Percentiles rank a stretch among this genome's conserved stretches.
Evolutionary conservation across 805 yeast species (phyloP).

Genomic region (Saccharomycopsis sp.): DNA sequence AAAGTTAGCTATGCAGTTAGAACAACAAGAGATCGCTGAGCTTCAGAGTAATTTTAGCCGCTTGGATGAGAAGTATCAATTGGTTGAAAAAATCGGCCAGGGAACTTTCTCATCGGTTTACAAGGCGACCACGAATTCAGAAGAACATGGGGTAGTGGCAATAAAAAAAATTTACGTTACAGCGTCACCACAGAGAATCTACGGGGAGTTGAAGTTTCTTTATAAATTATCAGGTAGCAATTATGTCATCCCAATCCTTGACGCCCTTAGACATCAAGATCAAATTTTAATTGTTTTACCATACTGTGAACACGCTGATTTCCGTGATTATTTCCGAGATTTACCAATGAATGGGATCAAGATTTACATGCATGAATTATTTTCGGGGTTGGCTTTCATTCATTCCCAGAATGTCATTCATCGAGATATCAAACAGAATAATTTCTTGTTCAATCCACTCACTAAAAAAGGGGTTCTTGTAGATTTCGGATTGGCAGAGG

Average conservation of each 20-base stretch:
- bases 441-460: slow-evolving; percentile 54
- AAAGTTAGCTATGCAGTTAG: background rate
- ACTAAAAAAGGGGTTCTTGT: slow-evolving; percentile 73
- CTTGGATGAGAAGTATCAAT: slow-evolving; percentile 24
- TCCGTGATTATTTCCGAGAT: slow-evolving; percentile 77
- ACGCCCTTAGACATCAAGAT: slow-evolving; percentile 80
- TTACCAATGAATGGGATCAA: slow-evolving; percentile 75
- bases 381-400: slow-evolving; percentile 68
- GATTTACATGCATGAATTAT: slow-evolving; percentile 69
- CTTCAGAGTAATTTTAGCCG: slow-evolving; percentile 10
- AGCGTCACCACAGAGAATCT: slow-evolving; percentile 86
- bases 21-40: slow-evolving; percentile 7
- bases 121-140: slow-evolving; percentile 47
- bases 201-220: slow-evolving; percentile 76
- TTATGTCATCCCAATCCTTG: slow-evolving; percentile 82
- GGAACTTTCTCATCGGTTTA: slow-evolving; percentile 91
- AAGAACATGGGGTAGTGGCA: slow-evolving; percentile 53
- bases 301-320: slow-evolving; percentile 84
- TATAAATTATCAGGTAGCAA: slow-evolving; percentile 60
- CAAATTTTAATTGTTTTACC: slow-evolving; percentile 93
- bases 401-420: slow-evolving; percentile 73
- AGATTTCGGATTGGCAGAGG: slow-evolving; percentile 90
- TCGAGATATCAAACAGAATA: slow-evolving; percentile 86
- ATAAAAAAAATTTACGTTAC: slow-evolving; percentile 91
- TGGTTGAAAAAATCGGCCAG: slow-evolving; percentile 51